These are phyloP conservation scores for Torulaspora globosa DNA, from an alignment of 1,139 yeast genomes.

Conservation along the genomic window DNA sequence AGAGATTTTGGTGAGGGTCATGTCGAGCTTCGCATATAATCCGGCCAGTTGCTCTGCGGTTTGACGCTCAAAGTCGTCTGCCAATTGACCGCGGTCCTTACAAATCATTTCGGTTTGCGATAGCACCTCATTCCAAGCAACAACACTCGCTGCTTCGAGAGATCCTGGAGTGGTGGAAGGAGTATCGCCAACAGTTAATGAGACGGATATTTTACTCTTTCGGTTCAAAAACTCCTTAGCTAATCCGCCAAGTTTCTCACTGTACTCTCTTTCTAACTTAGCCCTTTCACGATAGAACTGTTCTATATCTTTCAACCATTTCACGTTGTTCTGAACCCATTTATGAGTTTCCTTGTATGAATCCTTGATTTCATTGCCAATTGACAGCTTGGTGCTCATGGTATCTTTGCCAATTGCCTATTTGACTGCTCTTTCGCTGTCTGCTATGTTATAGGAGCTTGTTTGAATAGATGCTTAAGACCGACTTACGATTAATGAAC, in stretches of 20 bases:
- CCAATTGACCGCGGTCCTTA: slow-evolving; percentile 57
- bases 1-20: slow-evolving; percentile 53
- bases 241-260: slow-evolving; percentile 60
- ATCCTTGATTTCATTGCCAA: slow-evolving; percentile 75
- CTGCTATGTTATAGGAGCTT: not conserved
- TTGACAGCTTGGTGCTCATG: slow-evolving; percentile 35
- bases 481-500: not conserved
- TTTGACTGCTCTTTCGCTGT: not conserved
- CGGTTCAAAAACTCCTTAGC: slow-evolving; percentile 69
- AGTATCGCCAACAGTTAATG: slow-evolving; percentile 81
- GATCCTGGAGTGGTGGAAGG: slow-evolving; percentile 95
- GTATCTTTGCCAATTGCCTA: not conserved
- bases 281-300: slow-evolving; percentile 82
- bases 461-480: slow-evolving; percentile 1
- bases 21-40: slow-evolving; percentile 52
- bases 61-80: slow-evolving; percentile 58
- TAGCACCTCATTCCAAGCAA: slow-evolving; percentile 89
- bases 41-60: slow-evolving; percentile 60
- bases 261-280: slow-evolving; percentile 74
- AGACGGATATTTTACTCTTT: slow-evolving; percentile 65
- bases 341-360: slow-evolving; percentile 69
- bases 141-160: slow-evolving; percentile 83
- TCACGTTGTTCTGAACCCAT: slow-evolving; percentile 72
- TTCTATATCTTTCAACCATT: slow-evolving; percentile 75
- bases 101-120: slow-evolving; percentile 81